Evolutionary conservation across 805 yeast species (phyloP), one percentile per base, ranked within the genome.

Genomic region (Yarrowia sp.): DNA sequence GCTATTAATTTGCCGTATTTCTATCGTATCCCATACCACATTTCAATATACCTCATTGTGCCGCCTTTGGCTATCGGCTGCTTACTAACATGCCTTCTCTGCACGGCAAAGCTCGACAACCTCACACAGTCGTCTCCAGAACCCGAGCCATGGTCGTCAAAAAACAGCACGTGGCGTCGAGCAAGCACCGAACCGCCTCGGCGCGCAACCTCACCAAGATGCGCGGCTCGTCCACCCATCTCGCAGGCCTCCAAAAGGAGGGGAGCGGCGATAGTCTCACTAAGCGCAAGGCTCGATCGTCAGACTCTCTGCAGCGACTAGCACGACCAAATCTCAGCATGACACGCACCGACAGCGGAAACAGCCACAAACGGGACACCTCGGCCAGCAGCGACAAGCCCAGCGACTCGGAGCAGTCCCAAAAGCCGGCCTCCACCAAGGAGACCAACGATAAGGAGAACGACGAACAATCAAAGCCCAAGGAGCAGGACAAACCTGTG

Each of bases 141-240:
- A 59, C 42, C 52, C 26, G 65, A 22, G n/a, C 65, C 45, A 59
- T 59, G 65, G 65, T 59, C 32, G 65, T 59, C 19, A 59, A 59
- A 16, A 59, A 59, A 35, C 65, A 59, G 16, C 65, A 59, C 65
- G 65, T 59, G 42, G 65, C 42, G 16, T 59, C 65, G 14, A 59
- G 52, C 52, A 59, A 59, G 52, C 52, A 59, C 32, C 65, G 65
- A 7, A 59, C 52, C 14, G 65, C 65, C 35, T 59, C 65, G 52
- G 50, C 65, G 2, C 50, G 65, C 16, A 59, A 59, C 16, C 52
- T 59, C 42, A 9, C 52, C 32, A 59, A 59, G 16, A 59, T 59
- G 65, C 50, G 65, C 14, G 65, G 65, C 12, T 59, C 65, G 14
- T 59, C 65, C 43, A 59, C 65, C 52, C 65, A 59, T 8, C 65